Evolutionary conservation across 176 grass and related monocot genomes (phyloP).

Genomic region (Oryza rufipogon): DNA sequence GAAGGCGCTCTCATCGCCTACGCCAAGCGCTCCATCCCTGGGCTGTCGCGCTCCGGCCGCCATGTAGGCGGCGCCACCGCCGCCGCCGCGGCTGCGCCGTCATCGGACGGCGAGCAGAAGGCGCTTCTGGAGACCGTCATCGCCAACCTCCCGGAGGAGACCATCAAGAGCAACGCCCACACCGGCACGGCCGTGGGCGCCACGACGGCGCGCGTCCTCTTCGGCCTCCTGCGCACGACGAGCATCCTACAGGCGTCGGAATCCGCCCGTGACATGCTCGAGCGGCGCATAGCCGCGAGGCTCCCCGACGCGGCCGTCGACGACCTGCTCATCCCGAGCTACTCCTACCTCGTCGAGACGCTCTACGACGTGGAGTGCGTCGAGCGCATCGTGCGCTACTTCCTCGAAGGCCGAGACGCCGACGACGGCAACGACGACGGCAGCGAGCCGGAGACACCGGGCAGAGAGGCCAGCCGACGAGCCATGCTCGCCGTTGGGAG

Average conservation of each 20-base stretch:
- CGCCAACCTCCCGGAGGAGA: constrained; percentile 83
- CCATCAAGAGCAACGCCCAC: constrained; percentile 52
- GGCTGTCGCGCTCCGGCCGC: constrained; percentile 72
- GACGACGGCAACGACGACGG: constrained; percentile 41
- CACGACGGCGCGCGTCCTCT: constrained; percentile 75
- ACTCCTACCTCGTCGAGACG: constrained; percentile 95
- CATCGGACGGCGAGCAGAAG: constrained; percentile 70
- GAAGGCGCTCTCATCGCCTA: constrained; percentile 86
- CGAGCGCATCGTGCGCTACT: constrained; percentile 70
- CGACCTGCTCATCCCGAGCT: constrained; percentile 92
- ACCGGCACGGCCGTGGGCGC: constrained; percentile 57
- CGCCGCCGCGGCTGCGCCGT: not conserved
- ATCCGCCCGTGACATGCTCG: constrained; percentile 61
- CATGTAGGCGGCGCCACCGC: constrained; percentile 29
- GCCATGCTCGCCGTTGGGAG: constrained; percentile 59
- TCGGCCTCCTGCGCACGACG: constrained; percentile 83
- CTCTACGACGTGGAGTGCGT: constrained; percentile 98
- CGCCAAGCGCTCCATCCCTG: constrained; percentile 87
- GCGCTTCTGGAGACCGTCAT: constrained; percentile 88
- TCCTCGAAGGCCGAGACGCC: constrained; percentile 57
- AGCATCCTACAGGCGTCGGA: constrained; percentile 84
- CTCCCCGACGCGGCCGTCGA: constrained; percentile 72
- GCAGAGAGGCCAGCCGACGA: constrained; percentile 44
- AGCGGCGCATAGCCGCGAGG: constrained; percentile 74
- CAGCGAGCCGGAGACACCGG: constrained; percentile 46